Conservation (phyloP, 2,329 filamentous ascomycete species). For the Knufia petricola region DNA sequence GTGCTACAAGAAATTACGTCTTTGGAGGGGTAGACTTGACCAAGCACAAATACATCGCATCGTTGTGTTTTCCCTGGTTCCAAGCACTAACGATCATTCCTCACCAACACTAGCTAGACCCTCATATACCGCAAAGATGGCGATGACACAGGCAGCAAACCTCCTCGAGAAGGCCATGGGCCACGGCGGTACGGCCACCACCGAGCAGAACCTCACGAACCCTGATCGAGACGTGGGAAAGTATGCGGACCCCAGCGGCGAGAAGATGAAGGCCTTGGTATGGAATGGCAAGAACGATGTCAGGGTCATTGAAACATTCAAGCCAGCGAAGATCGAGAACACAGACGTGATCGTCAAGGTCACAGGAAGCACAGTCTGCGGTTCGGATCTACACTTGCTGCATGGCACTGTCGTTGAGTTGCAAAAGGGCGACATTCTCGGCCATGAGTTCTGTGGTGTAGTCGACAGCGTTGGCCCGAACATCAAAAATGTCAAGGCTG, state of each 20-base stretch:
- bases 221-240: constrained; percentile 47
- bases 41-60: no score
- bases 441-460: constrained; percentile 47
- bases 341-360: constrained; percentile 72
- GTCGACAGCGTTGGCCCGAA: constrained; percentile 47
- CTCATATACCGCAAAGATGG: constrained; percentile 34
- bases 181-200: constrained; percentile 55
- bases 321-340: constrained; percentile 62
- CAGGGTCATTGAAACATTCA: constrained; percentile 59
- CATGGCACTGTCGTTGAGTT: constrained; percentile 48
- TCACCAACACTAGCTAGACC: not conserved
- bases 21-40: no score
- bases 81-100: no score
- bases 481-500: constrained; percentile 46
- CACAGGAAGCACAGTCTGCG: constrained; percentile 55
- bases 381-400: constrained; percentile 48
- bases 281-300: constrained; percentile 80
- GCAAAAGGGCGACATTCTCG: constrained; percentile 56
- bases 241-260: constrained; percentile 42
- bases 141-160: constrained; percentile 57
- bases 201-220: constrained; percentile 59
- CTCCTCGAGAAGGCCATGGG: constrained; percentile 58
- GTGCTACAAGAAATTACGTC: no score
- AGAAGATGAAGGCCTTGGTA: constrained; percentile 68
- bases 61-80: no score